phyloP scores from a whole-genome alignment of 176 grass and related monocot genomes.

The Carex littledalei region DNA sequence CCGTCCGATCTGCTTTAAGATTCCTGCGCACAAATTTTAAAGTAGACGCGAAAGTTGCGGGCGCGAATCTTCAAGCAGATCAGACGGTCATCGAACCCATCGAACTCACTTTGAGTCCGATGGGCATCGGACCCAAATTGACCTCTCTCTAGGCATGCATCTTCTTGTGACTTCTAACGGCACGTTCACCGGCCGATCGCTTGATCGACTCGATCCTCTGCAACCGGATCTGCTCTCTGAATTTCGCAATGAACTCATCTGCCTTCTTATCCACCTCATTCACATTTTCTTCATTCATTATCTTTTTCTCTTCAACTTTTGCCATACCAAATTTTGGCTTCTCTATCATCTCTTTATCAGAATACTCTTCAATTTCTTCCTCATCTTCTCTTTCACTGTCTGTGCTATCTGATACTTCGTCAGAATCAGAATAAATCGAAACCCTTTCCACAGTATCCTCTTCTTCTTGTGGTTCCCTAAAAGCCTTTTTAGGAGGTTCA shows the following conservation, averaged over 20 bases:
- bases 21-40: no score
- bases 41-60: no score
- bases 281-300: conserved; percentile 39
- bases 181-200: conserved; percentile 49
- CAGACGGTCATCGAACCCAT: no score
- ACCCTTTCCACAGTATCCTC: conserved; percentile 35
- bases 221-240: conserved; percentile 88
- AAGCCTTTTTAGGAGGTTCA: conserved; percentile 11
- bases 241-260: conserved; percentile 77
- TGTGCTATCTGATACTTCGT: conserved; percentile 51
- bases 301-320: conserved; percentile 26
- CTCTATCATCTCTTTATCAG: conserved; percentile 17
- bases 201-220: conserved; percentile 90
- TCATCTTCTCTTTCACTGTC: conserved; percentile 37
- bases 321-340: not conserved
- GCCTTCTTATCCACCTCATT: conserved; percentile 98
- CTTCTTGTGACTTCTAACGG: conserved; percentile 21
- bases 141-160: not conserved
- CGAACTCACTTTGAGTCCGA: no score
- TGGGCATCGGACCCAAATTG: no score
- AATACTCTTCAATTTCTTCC: conserved; percentile 25
- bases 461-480: conserved; percentile 31
- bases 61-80: no score
- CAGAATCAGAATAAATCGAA: conserved; percentile 34
- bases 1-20: no score